Evolutionary conservation across 257 asterid genomes (phyloP).

Genomic region (Hygrophila difformis): DNA sequence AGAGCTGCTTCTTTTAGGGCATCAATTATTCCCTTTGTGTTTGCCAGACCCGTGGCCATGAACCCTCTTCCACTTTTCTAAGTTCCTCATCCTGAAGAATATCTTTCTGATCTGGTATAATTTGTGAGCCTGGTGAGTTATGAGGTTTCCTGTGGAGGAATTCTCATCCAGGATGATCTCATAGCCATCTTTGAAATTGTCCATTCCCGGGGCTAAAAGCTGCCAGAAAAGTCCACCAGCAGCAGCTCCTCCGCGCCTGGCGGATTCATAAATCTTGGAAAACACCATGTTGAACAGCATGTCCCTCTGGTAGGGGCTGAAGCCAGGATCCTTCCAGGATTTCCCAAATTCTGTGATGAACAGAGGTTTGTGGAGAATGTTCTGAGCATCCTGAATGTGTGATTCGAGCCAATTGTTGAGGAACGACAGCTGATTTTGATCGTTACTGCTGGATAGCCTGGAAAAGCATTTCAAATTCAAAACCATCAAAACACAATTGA

Average conservation of each 20-base stretch:
- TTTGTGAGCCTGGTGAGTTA: not conserved
- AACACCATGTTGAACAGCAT: not conserved
- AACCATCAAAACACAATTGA: not conserved
- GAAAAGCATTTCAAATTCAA: not conserved
- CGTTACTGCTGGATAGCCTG: slow-evolving; percentile 56
- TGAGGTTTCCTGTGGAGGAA: not conserved
- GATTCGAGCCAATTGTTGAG: slow-evolving; percentile 27
- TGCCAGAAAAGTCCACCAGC: slow-evolving; percentile 11
- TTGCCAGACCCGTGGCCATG: too few relatives aligned
- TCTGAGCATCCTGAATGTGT: slow-evolving; percentile 3
- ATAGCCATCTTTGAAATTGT: slow-evolving; percentile 2
- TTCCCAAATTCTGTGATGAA: slow-evolving; percentile 6
- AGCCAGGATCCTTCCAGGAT: not conserved
- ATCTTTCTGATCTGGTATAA: not conserved
- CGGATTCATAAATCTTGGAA: not conserved
- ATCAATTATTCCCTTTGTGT: too few relatives aligned
- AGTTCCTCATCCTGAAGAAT: not conserved
- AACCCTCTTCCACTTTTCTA: not conserved
- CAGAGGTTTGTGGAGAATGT: slow-evolving; percentile 6
- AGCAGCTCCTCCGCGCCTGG: not conserved
- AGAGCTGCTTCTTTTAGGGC: too few relatives aligned
- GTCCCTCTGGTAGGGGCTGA: not conserved
- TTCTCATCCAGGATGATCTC: not conserved
- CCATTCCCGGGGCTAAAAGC: slow-evolving; percentile 2
- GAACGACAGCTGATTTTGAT: slow-evolving; percentile 42